Evolutionary conservation across 805 yeast species (phyloP), one percentile per base, ranked within the genome.

Genomic region (Tanozyma kutaoensis): DNA sequence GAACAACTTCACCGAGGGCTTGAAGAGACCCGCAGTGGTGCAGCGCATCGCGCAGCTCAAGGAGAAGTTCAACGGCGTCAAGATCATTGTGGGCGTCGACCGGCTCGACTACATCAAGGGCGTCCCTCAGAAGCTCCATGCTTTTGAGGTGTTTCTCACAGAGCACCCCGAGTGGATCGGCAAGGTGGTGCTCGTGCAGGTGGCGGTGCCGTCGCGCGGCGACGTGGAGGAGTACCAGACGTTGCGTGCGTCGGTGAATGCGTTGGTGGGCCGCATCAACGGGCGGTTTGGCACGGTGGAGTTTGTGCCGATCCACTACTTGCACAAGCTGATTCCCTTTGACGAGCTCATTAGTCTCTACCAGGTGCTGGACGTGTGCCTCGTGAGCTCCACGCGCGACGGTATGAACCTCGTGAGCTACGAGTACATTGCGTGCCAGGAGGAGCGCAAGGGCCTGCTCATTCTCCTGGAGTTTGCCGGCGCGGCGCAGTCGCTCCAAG

Each of bases 91-190:
- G 20, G 99, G 98, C 25, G 96, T 93, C 22, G 99, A 91, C 55
- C 68, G 98, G 42, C 58, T 91, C 35, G 99, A 91, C 47, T 91
- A 91, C 48, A 91, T 91, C 51, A 91, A 91, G 53, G 99, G 99
- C 28, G 95, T 91, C 5, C 98, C 98, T 2, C 97, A 91, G 46
- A 91, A 91, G 48, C 62, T 91, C 26, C 96, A 88, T 47, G 97
- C 97, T 1, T 80, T 91, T 55, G 97, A 91, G 48, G 81, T 86
- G 9, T 91, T 91, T 39, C 55, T 91, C 26, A 73, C 74, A 24
- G 93, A 82, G 41, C 93, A 91, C 50, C 98, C 98, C 0, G 95
- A 88, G 52, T 91, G 95, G 95, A 81, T 86, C 20, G 98, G 98
- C 8, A 91, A 91, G 52, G 96, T 86, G 5, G 86, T 91, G 2